Evolutionary conservation across 2,329 filamentous ascomycete genomes (phyloP), one percentile per base, ranked within the genome.

Genomic region (Colletotrichum cuscutae): DNA sequence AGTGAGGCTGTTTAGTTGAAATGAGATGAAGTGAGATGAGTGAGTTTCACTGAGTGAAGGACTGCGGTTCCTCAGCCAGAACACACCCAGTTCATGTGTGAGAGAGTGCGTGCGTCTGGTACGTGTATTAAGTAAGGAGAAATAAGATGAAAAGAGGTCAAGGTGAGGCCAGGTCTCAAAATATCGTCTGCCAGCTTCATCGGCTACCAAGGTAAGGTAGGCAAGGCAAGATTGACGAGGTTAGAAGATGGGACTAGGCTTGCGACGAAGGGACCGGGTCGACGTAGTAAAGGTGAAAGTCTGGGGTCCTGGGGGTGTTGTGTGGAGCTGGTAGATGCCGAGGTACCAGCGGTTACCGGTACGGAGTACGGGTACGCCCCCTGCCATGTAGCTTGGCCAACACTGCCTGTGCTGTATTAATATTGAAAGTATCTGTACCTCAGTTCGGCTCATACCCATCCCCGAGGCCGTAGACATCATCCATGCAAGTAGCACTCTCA

Each of bases 271-370:
- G 66, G 37, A 19, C 15, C 37, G 6, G 37, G 37, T 42, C 15
- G 30, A 32, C 30, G 30, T 32, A 32, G 30, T 42, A 1, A 19
- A 8, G 37, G 37, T 1, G 37, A 42, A 26, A 42, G 32, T 56
- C 32, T 65, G 54, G 67, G 42, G 46, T 72, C 57, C 58, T 54
- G 62, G 67, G 49, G 35, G 46, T 28, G 58, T 53, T 30, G 19
- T 53, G 26, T 63, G 60, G 60, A 35, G 37, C 37, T 64, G 49
- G 71, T 35, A 70, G 46, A 72, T 70, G 66, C 71, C 71, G 71
- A 73, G 71, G 71, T 73, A 53, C 67, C 66, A 62, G 54, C 49
- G 61, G 61, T 37, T 64, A 64, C 49, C 46, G 61, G 61, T 13
- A 64, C 52, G 28, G 22, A 35, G 57, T 60, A 42, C n/a, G 22